These are phyloP conservation scores for Wickerhamiella azymoides DNA, from an alignment of 805 yeast species.

Conservation along the genomic window DNA sequence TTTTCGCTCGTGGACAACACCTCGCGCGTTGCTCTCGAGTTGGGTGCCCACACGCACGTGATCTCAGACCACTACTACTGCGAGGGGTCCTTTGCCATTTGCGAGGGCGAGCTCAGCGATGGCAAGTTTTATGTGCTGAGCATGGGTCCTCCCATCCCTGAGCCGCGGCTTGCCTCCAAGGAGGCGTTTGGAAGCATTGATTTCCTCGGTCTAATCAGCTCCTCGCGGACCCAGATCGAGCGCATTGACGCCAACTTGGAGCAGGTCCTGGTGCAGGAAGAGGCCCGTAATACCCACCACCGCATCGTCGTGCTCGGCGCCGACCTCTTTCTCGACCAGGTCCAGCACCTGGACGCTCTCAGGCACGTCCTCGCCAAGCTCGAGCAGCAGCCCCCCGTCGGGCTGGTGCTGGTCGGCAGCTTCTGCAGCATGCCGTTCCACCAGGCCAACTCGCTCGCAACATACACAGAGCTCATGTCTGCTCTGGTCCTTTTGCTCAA, in stretches of 20 bases:
- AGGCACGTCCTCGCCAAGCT: conserved; percentile 45
- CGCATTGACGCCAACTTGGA: conserved; percentile 51
- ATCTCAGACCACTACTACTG: conserved; percentile 50
- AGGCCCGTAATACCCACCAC: conserved; percentile 42
- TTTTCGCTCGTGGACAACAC: conserved; percentile 73
- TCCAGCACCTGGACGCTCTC: conserved; percentile 46
- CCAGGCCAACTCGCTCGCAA: conserved; percentile 30
- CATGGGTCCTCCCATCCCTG: conserved; percentile 81
- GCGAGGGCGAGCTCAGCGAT: conserved; percentile 68
- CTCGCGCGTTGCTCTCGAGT: conserved; percentile 55
- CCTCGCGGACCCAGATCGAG: conserved; percentile 19
- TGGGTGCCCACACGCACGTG: conserved; percentile 40
- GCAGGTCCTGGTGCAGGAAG: conserved; percentile 39
- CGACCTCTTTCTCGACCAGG: conserved; percentile 52
- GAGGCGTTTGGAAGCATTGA: conserved; percentile 73
- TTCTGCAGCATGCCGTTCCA: conserved; percentile 55
- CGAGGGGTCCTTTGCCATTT: conserved; percentile 62
- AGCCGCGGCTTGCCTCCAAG: conserved; percentile 47
- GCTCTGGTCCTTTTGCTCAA: conserved; percentile 52
- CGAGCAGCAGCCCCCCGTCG: conserved; percentile 45
- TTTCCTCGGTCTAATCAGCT: conserved; percentile 37
- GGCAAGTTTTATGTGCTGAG: conserved; percentile 55
- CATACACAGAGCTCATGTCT: conserved; percentile 49
- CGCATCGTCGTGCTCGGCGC: conserved; percentile 61
- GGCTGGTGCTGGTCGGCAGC: conserved; percentile 72